These are phyloP conservation scores for Drosera spatulata DNA, from an alignment of 179 eudicot genomes.

Conservation along the genomic window DNA sequence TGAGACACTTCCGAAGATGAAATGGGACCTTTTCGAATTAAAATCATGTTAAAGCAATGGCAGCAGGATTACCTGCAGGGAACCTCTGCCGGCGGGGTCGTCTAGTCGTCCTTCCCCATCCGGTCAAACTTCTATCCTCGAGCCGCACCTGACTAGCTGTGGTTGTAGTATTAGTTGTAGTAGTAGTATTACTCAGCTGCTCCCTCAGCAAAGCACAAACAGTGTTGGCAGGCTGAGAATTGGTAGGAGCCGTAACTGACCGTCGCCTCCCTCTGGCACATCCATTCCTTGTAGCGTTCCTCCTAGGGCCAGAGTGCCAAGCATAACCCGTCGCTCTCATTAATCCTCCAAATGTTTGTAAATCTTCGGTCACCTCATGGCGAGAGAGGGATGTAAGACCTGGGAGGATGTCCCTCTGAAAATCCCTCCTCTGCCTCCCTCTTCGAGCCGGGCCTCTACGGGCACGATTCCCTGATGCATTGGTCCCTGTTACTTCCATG, in stretches of 20 bases:
- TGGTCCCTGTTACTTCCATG: constrained; percentile 26
- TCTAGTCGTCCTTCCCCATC: constrained; percentile 93
- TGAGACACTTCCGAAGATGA: too few species aligned
- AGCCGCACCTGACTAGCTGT: constrained; percentile 25
- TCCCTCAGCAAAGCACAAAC: constrained; percentile 22
- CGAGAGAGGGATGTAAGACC: constrained; percentile 69
- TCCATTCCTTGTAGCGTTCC: constrained; percentile 23
- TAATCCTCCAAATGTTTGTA: constrained; percentile 73
- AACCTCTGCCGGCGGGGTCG: constrained; percentile 83
- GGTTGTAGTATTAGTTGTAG: too few species aligned
- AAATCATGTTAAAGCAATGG: constrained; percentile 23
- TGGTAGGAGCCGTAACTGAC: constrained; percentile 13
- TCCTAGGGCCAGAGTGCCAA: constrained; percentile 57
- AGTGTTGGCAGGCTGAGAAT: background rate
- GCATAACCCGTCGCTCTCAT: constrained; percentile 79
- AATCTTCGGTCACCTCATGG: constrained; percentile 86
- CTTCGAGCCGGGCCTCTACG: constrained; percentile 60
- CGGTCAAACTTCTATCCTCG: constrained; percentile 64
- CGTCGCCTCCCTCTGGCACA: constrained; percentile 36
- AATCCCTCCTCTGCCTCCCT: constrained; percentile 72
- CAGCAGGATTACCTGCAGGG: constrained; percentile 55
- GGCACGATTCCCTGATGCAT: constrained; percentile 17
- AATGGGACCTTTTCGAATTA: too few species aligned
- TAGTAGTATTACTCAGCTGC: constrained; percentile 18
- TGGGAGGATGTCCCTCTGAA: constrained; percentile 85